Percentiles rank a stretch among this genome's conserved stretches.
Conservation (phyloP, 1,284 basidiomycete species). For the Agroathelia rolfsii region DNA sequence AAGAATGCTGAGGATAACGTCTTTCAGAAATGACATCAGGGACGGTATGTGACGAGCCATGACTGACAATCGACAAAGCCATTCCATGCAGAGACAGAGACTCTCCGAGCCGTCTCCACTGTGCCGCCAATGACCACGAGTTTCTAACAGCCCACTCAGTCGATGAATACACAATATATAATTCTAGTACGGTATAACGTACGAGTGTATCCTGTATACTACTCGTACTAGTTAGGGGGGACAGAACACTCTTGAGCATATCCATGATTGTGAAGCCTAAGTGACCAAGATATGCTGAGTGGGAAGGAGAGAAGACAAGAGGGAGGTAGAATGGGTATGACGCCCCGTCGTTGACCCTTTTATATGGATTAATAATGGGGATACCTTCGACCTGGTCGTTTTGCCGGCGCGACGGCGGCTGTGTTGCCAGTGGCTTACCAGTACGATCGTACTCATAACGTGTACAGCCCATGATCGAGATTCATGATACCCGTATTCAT, state of each 20-base stretch:
- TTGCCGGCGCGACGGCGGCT: no score
- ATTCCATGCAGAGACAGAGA: slow-evolving; percentile 74
- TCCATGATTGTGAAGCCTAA: slow-evolving; percentile 34
- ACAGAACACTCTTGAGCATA: slow-evolving; percentile 46
- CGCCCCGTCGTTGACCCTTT: slow-evolving; percentile 20
- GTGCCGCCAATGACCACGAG: slow-evolving; percentile 72
- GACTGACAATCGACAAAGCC: slow-evolving; percentile 74
- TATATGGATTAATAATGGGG: slow-evolving; percentile 20
- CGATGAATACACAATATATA: slow-evolving; percentile 6
- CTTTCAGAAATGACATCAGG: slow-evolving; percentile 2
- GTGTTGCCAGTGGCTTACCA: no score
- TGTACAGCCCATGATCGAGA: no score
- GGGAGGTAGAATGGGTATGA: slow-evolving; percentile 12
- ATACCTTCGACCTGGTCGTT: no score
- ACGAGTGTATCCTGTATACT: slow-evolving; percentile 58
- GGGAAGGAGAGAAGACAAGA: slow-evolving; percentile 13
- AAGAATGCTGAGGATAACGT: slow-evolving; percentile 56
- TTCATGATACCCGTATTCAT: no score
- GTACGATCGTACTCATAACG: no score
- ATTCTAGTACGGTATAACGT: slow-evolving; percentile 15
- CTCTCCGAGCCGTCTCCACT: slow-evolving; percentile 64
- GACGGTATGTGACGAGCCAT: slow-evolving; percentile 3
- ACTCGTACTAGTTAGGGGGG: slow-evolving; percentile 47
- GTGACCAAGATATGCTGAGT: slow-evolving; percentile 8
- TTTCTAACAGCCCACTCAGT: slow-evolving; percentile 35